Conservation (phyloP, 1,284 basidiomycete genomes). For the Tylopilus orsonianus region DNA sequence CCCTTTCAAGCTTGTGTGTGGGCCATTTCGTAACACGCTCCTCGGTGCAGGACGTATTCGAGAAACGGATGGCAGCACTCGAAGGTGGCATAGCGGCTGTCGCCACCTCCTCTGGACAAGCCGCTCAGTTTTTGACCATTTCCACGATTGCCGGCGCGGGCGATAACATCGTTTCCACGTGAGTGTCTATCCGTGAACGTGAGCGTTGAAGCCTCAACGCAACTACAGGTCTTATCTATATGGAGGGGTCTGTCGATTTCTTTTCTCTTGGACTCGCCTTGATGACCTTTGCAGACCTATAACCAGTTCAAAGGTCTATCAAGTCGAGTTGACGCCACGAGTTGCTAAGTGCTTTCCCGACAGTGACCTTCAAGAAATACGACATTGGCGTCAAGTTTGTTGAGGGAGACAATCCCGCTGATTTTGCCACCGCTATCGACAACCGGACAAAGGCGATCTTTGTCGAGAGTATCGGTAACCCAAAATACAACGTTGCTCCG, state of each 20-base stretch:
- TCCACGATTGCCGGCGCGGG: conserved; percentile 62
- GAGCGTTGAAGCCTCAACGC: not conserved
- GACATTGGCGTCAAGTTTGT: conserved; percentile 80
- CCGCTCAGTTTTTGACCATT: conserved; percentile 79
- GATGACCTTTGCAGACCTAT: conserved; percentile 53
- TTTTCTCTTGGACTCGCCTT: not conserved
- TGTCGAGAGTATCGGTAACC: conserved; percentile 85
- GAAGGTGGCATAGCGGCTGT: conserved; percentile 81
- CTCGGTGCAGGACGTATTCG: conserved; percentile 66
- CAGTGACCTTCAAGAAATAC: conserved; percentile 73
- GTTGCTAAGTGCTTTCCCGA: not conserved
- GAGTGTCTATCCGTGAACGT: conserved; percentile 21
- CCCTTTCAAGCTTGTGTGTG: not conserved
- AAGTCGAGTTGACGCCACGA: not conserved
- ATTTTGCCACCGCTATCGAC: conserved; percentile 72
- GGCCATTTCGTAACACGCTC: not conserved
- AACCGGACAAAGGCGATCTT: conserved; percentile 76
- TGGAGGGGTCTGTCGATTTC: conserved; percentile 53
- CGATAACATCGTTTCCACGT: conserved; percentile 79
- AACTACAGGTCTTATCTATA: conserved; percentile 50
- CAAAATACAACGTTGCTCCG: conserved; percentile 68
- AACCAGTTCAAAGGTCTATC: conserved; percentile 86
- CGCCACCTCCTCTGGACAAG: conserved; percentile 74
- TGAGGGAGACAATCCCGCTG: conserved; percentile 54
- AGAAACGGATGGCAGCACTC: conserved; percentile 80